Evolutionary conservation across 2,329 filamentous ascomycete genomes (phyloP).

Genomic region (Colletotrichum sp.): DNA sequence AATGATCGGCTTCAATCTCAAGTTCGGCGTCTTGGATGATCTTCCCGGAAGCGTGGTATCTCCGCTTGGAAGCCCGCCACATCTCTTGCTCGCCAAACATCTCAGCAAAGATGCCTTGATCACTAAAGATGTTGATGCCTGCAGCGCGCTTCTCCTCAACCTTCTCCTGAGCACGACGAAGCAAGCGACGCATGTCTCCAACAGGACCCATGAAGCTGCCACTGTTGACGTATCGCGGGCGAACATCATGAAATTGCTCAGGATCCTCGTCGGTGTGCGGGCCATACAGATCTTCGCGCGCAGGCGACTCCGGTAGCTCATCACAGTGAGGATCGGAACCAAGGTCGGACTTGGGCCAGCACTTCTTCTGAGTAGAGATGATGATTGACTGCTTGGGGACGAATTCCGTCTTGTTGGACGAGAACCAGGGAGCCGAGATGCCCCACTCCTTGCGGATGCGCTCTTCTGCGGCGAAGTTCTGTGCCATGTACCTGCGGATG

Average conservation of each 20-base stretch:
- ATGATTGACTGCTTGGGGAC: slow-evolving; percentile 31
- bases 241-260: slow-evolving; percentile 17
- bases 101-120: slow-evolving; percentile 35
- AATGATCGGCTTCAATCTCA: background rate
- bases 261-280: slow-evolving; percentile 22
- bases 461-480: slow-evolving; percentile 36
- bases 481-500: slow-evolving; percentile 36
- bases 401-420: background rate
- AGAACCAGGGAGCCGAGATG: background rate
- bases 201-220: slow-evolving; percentile 33
- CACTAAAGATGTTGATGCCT: slow-evolving; percentile 25
- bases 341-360: slow-evolving; percentile 20
- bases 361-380: slow-evolving; percentile 27
- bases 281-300: slow-evolving; percentile 27
- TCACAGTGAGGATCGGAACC: slow-evolving; percentile 28
- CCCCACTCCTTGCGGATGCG: slow-evolving; percentile 31
- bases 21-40: background rate
- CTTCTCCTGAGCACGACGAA: slow-evolving; percentile 24
- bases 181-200: slow-evolving; percentile 29
- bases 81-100: slow-evolving; percentile 32
- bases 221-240: slow-evolving; percentile 34
- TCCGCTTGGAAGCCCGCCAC: slow-evolving; percentile 3
- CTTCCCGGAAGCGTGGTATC: background rate
- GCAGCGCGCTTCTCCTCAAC: slow-evolving; percentile 25
- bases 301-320: slow-evolving; percentile 25